Percentiles rank a stretch among this genome's conserved stretches.
Conservation (phyloP, 192 early-diverging fungal genomes). For the Linnemannia exigua region DNA sequence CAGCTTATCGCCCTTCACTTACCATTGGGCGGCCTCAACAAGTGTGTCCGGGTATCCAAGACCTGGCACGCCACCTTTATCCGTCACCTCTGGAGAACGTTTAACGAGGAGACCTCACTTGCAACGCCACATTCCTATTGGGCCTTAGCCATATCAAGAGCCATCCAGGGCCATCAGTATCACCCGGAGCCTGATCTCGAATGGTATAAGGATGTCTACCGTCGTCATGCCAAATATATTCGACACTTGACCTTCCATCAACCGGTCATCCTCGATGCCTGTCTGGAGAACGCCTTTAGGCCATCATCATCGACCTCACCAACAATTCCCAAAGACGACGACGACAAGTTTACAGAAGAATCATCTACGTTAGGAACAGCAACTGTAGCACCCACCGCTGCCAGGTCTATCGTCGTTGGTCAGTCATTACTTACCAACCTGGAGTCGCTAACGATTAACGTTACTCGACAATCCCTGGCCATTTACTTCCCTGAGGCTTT, state of each 20-base stretch:
- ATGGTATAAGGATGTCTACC: background rate
- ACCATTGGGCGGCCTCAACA: background rate
- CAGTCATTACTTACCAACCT: background rate
- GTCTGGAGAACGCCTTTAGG: background rate
- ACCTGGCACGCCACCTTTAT: background rate
- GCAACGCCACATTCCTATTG: background rate
- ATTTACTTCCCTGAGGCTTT: background rate
- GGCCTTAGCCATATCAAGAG: background rate
- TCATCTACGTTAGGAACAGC: background rate
- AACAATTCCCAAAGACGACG: too few species aligned
- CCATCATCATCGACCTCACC: background rate
- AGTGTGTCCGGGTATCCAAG: background rate
- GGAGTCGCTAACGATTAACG: background rate
- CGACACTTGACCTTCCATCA: background rate
- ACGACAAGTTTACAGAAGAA: too few species aligned
- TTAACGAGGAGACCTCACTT: background rate
- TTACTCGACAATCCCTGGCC: background rate
- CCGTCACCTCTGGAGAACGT: background rate
- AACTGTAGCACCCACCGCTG: background rate
- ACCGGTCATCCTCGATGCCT: background rate
- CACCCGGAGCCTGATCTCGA: background rate
- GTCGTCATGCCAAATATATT: background rate
- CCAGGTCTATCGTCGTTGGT: background rate
- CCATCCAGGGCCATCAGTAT: background rate
- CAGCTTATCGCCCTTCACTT: background rate